phyloP scores from a whole-genome alignment of 2,329 filamentous ascomycete species.

The Colletotrichum euphorbiae region DNA sequence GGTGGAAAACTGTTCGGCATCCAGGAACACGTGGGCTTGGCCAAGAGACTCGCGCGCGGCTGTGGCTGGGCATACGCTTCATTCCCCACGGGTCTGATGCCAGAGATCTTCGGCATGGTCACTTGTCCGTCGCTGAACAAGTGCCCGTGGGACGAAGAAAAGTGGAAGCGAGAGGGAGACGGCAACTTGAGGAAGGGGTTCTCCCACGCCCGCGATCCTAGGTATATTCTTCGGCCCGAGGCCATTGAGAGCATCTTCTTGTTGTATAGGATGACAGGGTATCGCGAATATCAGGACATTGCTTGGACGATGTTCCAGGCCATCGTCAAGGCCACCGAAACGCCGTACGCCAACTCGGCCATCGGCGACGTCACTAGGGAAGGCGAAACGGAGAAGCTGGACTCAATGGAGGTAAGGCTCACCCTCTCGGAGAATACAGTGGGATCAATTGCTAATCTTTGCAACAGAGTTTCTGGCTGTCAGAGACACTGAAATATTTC shows the following conservation, averaged over 20 bases:
- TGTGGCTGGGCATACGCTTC: conserved; percentile 63
- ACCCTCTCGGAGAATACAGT: conserved; percentile 43
- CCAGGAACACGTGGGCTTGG: conserved; percentile 56
- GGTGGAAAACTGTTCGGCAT: conserved; percentile 58
- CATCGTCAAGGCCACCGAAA: conserved; percentile 59
- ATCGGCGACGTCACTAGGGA: conserved; percentile 62
- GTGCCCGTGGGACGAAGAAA: conserved; percentile 57
- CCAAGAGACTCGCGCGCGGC: conserved; percentile 59
- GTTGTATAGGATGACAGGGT: conserved; percentile 64
- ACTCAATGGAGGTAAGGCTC: conserved; percentile 49
- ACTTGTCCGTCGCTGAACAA: conserved; percentile 55
- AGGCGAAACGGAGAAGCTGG: conserved; percentile 56
- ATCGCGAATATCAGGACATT: conserved; percentile 59
- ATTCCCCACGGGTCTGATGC: conserved; percentile 63
- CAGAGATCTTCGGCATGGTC: conserved; percentile 59
- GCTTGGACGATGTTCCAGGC: conserved; percentile 66
- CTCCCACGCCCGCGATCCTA: conserved; percentile 64
- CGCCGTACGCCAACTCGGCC: conserved; percentile 59
- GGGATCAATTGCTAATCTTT: neutral
- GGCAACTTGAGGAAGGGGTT: conserved; percentile 66
- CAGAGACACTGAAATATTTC: conserved; percentile 82
- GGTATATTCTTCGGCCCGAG: conserved; percentile 64
- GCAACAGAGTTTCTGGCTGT: conserved; percentile 75
- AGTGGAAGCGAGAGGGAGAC: conserved; percentile 42
- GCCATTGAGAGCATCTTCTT: conserved; percentile 66